Conservation (phyloP, 2,329 filamentous ascomycete genomes). For the Fusarium miscanthi region DNA sequence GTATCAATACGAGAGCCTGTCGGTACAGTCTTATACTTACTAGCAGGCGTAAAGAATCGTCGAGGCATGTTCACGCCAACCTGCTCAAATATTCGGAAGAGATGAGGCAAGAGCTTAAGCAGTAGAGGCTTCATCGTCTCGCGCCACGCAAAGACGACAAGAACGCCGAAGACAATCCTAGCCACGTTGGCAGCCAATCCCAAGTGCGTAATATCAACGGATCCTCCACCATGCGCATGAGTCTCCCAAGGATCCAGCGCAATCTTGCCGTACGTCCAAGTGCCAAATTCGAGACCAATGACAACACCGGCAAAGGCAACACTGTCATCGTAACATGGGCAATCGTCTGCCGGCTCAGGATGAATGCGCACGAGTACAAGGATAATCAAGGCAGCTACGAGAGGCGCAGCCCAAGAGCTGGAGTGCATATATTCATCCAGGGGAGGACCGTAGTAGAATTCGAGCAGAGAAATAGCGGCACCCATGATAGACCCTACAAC, state of each 20-base stretch:
- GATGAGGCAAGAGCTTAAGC: constrained; percentile 80
- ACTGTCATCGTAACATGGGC: constrained; percentile 96
- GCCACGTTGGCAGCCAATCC: constrained; percentile 72
- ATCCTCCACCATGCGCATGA: constrained; percentile 60
- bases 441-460: constrained; percentile 68
- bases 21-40: constrained; percentile 87
- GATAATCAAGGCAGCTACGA: constrained; percentile 73
- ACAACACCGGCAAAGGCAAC: constrained; percentile 92
- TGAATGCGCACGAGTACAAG: constrained; percentile 86
- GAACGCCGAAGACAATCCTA: constrained; percentile 81
- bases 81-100: constrained; percentile 88
- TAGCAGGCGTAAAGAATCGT: constrained; percentile 90
- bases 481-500: constrained; percentile 83
- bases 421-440: constrained; percentile 79
- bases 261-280: constrained; percentile 81
- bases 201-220: constrained; percentile 73
- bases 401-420: constrained; percentile 71
- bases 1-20: constrained; percentile 79
- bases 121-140: constrained; percentile 88
- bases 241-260: constrained; percentile 56
- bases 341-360: constrained; percentile 95
- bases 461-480: constrained; percentile 68
- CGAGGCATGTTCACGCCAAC: constrained; percentile 83
- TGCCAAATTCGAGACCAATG: constrained; percentile 83
- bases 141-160: constrained; percentile 89